Percentiles rank a stretch among this genome's conserved stretches.
phyloP scores from a whole-genome alignment of 2,329 filamentous ascomycete species.

The Pleoardoris graminearum region DNA sequence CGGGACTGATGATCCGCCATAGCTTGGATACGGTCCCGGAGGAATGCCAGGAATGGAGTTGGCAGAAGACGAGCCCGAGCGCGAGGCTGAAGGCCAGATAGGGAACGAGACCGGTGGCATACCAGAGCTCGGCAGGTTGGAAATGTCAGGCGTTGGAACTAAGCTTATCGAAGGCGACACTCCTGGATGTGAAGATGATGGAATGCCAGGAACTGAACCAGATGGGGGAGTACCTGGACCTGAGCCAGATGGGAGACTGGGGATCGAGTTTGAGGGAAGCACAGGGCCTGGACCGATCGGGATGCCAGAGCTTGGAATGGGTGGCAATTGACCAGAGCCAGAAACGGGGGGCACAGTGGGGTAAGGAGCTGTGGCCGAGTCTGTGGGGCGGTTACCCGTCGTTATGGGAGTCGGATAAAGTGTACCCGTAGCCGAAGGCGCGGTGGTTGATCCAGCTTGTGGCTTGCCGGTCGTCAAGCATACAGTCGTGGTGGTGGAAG shows the following conservation, averaged over 20 bases:
- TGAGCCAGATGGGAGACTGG: not conserved
- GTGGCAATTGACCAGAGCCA: not conserved
- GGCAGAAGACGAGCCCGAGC: not conserved
- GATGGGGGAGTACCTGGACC: too few species aligned
- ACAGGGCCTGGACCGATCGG: not conserved
- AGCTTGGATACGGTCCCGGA: not conserved
- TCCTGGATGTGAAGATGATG: not conserved
- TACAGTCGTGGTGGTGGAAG: constrained; percentile 30
- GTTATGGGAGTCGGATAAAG: not conserved
- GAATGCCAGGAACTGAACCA: too few species aligned
- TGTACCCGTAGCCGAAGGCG: not conserved
- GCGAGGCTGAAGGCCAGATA: too few species aligned
- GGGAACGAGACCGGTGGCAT: too few species aligned
- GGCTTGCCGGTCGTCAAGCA: constrained; percentile 4
- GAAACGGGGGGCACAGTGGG: not conserved
- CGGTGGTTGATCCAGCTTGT: not conserved
- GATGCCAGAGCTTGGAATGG: not conserved
- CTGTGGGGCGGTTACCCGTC: not conserved
- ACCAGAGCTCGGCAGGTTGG: too few species aligned
- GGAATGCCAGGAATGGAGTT: not conserved
- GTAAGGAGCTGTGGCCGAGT: not conserved
- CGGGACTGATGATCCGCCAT: not conserved
- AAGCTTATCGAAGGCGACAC: too few species aligned
- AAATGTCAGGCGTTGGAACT: too few species aligned
- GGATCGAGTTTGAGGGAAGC: constrained; percentile 1